Evolutionary conservation across 2,329 filamentous ascomycete species (phyloP).

Genomic region (Karstenula rhodostoma): DNA sequence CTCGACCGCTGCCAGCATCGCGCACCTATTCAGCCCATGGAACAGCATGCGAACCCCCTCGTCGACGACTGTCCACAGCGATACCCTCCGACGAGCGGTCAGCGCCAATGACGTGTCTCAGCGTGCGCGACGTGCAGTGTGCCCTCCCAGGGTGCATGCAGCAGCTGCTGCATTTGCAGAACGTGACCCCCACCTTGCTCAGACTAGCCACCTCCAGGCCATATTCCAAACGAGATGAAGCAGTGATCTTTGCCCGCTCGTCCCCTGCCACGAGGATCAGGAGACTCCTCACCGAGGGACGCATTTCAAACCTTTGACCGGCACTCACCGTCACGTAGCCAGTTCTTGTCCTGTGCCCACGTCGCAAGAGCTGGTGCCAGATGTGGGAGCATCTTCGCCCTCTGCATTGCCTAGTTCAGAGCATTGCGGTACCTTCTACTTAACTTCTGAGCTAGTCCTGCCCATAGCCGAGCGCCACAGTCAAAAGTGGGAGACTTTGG

Average conservation of each 20-base stretch:
- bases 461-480: constrained; percentile 1
- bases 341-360: neutral
- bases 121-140: constrained; percentile 22
- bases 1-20: neutral
- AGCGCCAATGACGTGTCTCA: constrained; percentile 24
- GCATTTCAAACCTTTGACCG: constrained; percentile 7
- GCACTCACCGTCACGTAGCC: neutral
- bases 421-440: neutral
- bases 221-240: constrained; percentile 20
- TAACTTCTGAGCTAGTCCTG: neutral
- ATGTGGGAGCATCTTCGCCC: neutral
- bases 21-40: neutral
- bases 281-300: constrained; percentile 18
- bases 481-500: neutral
- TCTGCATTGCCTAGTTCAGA: neutral
- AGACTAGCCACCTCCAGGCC: constrained; percentile 12
- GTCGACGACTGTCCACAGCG: neutral
- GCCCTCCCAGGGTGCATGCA: constrained; percentile 16
- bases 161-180: neutral
- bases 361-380: neutral
- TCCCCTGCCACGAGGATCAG: constrained; percentile 10
- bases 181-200: constrained; percentile 12
- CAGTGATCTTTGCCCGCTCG: constrained; percentile 19
- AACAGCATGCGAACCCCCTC: no score
- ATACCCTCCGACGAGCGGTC: neutral